Evolutionary conservation across 2,329 filamentous ascomycete genomes (phyloP).

Genomic region (Penicillium sp.): DNA sequence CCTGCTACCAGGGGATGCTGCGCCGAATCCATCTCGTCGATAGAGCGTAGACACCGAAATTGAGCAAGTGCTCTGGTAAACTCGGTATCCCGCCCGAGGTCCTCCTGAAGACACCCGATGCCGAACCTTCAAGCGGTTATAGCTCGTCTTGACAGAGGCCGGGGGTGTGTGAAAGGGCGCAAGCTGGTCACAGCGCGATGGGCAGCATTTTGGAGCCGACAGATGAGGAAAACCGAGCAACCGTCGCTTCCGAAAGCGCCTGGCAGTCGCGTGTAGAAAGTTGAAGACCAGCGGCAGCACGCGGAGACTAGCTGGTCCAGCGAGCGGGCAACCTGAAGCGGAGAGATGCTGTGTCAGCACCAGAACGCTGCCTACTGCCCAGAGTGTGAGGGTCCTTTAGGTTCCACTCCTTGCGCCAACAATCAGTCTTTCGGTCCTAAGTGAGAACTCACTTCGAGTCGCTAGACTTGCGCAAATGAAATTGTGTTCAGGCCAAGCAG

Average conservation of each 20-base stretch:
- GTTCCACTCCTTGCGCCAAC: constrained; percentile 16
- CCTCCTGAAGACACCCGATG: constrained; percentile 2
- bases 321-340: constrained; percentile 11
- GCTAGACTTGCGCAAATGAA: constrained; percentile 4
- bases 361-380: background rate
- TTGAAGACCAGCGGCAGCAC: constrained; percentile 14
- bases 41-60: background rate
- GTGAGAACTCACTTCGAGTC: background rate
- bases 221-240: constrained; percentile 3
- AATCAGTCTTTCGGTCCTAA: background rate
- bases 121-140: constrained; percentile 9
- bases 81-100: constrained; percentile 9
- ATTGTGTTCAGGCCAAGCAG: constrained; percentile 1
- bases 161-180: constrained; percentile 6
- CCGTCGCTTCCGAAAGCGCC: constrained; percentile 8
- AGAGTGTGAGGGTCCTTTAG: too few species aligned
- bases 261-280: constrained; percentile 11
- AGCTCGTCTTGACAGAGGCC: constrained; percentile 12
- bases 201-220: constrained; percentile 19
- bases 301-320: background rate
- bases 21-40: constrained; percentile 27
- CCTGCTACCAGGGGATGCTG: constrained; percentile 32
- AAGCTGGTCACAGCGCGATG: constrained; percentile 20
- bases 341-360: constrained; percentile 30
- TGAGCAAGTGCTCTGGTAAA: background rate